These are phyloP conservation scores for Ogataea angusta DNA, from an alignment of 805 yeast genomes.

Conservation along the genomic window DNA sequence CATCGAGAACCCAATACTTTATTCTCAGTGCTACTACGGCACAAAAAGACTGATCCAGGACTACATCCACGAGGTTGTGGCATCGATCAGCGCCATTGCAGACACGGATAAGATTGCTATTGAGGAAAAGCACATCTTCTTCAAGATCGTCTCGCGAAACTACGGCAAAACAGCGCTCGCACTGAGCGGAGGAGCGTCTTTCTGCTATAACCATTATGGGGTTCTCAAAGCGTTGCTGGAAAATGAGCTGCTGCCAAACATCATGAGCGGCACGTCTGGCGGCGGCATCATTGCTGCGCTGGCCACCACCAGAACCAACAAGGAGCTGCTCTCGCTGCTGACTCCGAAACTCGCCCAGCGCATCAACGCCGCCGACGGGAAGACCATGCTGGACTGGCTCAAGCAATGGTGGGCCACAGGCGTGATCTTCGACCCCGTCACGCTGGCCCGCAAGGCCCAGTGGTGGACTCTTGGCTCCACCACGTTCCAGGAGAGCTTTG, in stretches of 20 bases:
- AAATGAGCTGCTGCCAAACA: constrained; percentile 60
- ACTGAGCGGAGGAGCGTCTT: constrained; percentile 77
- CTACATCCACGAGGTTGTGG: constrained; percentile 51
- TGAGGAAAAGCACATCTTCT: constrained; percentile 47
- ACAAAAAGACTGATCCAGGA: constrained; percentile 59
- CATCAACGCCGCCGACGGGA: constrained; percentile 67
- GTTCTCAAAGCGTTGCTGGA: constrained; percentile 69
- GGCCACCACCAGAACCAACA: constrained; percentile 65
- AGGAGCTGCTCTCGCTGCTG: constrained; percentile 54
- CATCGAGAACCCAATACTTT: constrained; percentile 65
- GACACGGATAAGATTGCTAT: constrained; percentile 36
- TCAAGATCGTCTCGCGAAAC: constrained; percentile 56
- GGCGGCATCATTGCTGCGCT: constrained; percentile 78
- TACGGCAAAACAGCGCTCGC: constrained; percentile 72
- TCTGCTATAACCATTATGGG: constrained; percentile 76
- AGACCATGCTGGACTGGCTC: constrained; percentile 53
- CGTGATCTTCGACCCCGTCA: constrained; percentile 70
- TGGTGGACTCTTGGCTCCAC: constrained; percentile 74
- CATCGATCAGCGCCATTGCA: constrained; percentile 43
- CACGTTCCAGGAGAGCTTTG: constrained; percentile 68
- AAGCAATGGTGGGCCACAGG: constrained; percentile 71
- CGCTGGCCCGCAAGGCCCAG: constrained; percentile 65
- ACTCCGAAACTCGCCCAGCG: constrained; percentile 59
- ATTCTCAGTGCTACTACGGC: constrained; percentile 73
- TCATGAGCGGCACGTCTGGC: constrained; percentile 76